These are phyloP conservation scores for Linum trigynum DNA, from an alignment of 345 rosid species.

Conservation along the genomic window DNA sequence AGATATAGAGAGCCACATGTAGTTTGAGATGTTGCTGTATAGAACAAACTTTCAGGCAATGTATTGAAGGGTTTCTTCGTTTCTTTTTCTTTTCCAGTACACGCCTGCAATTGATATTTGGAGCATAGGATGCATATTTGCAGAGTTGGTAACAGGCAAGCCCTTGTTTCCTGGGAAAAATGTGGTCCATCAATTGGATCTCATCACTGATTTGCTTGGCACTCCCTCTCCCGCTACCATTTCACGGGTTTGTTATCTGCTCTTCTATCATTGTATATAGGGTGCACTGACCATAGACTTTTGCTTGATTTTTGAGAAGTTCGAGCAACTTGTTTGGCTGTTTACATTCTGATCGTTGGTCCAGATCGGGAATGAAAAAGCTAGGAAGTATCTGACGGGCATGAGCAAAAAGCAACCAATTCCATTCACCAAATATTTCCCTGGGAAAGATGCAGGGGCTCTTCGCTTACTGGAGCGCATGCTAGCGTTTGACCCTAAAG, in stretches of 20 bases:
- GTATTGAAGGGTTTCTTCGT: not conserved
- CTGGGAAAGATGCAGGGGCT: conserved; percentile 39
- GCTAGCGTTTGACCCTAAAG: conserved; percentile 91
- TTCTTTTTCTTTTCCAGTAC: conserved; percentile 50
- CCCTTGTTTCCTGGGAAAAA: conserved; percentile 96
- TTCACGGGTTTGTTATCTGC: conserved; percentile 57
- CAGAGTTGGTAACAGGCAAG: conserved; percentile 80
- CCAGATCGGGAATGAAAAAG: conserved; percentile 95
- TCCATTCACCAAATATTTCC: conserved; percentile 20
- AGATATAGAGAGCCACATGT: too few relatives aligned
- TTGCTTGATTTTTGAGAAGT: conserved; percentile 6
- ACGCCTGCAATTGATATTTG: conserved; percentile 97
- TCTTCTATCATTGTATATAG: conserved; percentile 9
- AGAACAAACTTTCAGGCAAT: too few relatives aligned
- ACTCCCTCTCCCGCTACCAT: conserved; percentile 66
- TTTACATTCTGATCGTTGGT: conserved; percentile 21
- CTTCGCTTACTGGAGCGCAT: conserved; percentile 66
- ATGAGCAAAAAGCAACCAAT: conserved; percentile 51
- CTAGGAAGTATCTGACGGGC: conserved; percentile 75
- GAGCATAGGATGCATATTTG: conserved; percentile 99
- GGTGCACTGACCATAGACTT: conserved; percentile 9
- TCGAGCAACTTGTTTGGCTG: not conserved
- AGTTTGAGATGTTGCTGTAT: too few relatives aligned
- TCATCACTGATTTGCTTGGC: conserved; percentile 95
- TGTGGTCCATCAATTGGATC: conserved; percentile 82